Conservation (phyloP, 2,329 filamentous ascomycete species). For the Colletotrichum zoysiae region DNA sequence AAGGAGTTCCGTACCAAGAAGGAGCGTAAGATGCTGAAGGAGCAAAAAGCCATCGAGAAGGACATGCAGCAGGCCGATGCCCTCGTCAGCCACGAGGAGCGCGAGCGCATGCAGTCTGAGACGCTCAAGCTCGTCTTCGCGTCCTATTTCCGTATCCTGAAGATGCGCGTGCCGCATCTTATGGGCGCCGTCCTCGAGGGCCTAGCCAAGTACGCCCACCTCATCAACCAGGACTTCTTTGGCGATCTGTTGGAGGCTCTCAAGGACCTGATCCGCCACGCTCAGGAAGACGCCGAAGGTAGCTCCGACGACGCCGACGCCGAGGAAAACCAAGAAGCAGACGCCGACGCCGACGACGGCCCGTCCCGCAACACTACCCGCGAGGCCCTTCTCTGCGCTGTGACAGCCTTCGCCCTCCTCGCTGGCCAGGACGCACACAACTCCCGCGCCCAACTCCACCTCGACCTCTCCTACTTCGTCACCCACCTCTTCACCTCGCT, state of each 20-base stretch:
- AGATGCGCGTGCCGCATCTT: constrained; percentile 81
- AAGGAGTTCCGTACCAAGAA: constrained; percentile 91
- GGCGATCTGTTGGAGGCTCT: constrained; percentile 94
- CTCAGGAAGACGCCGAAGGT: constrained; percentile 66
- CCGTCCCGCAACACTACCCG: constrained; percentile 80
- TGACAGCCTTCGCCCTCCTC: constrained; percentile 95
- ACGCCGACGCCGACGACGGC: constrained; percentile 55
- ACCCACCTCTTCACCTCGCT: constrained; percentile 92
- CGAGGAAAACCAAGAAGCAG: constrained; percentile 54
- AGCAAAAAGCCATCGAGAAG: constrained; percentile 89
- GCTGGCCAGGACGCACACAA: constrained; percentile 94
- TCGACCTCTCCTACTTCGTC: constrained; percentile 96
- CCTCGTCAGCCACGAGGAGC: constrained; percentile 89
- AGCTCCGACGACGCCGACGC: constrained; percentile 55
- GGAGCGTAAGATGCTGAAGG: constrained; percentile 83
- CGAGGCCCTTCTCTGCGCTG: constrained; percentile 92
- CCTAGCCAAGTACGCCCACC: constrained; percentile 90
- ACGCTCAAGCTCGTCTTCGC: constrained; percentile 96
- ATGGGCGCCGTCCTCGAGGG: constrained; percentile 99
- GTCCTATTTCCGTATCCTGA: constrained; percentile 94
- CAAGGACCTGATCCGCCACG: constrained; percentile 89
- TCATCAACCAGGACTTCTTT: constrained; percentile 99
- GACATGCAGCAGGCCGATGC: constrained; percentile 95
- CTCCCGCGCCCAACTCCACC: constrained; percentile 82
- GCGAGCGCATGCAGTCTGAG: constrained; percentile 94